phyloP scores from a whole-genome alignment of 2,329 filamentous ascomycete species.

The Arthrobotrys entomopaga region DNA sequence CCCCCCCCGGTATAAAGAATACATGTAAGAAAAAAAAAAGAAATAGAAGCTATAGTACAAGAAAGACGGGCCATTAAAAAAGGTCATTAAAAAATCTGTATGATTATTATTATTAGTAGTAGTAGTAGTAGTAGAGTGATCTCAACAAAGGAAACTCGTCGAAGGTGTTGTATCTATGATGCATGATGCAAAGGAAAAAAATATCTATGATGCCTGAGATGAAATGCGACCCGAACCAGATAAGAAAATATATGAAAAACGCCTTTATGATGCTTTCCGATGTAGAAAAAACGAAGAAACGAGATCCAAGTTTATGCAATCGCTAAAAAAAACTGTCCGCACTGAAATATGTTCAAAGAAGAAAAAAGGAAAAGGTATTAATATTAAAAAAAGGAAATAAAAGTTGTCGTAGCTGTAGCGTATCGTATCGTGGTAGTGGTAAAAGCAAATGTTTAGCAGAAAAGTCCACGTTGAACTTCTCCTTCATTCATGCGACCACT shows the following conservation, averaged over 20 bases:
- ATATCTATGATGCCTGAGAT: conserved; percentile 38
- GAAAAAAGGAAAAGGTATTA: conserved; percentile 13
- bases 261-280: conserved; percentile 53
- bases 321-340: conserved; percentile 52
- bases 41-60: conserved; percentile 46
- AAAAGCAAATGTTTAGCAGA: conserved; percentile 36
- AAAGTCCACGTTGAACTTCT: conserved; percentile 54
- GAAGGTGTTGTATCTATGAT: conserved; percentile 51
- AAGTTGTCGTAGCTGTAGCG: conserved; percentile 4
- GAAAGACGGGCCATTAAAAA: conserved; percentile 46
- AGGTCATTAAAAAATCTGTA: conserved; percentile 30
- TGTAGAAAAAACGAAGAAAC: conserved; percentile 11
- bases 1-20: conserved; percentile 2
- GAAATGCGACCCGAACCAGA: conserved; percentile 16
- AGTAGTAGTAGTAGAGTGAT: background rate
- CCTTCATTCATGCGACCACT: conserved; percentile 54
- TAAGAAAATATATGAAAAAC: conserved; percentile 26
- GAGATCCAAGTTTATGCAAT: conserved; percentile 41
- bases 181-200: conserved; percentile 24
- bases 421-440: conserved; percentile 13
- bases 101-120: conserved; percentile 22
- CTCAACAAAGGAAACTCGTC: conserved; percentile 52
- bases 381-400: conserved; percentile 22
- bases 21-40: conserved; percentile 11
- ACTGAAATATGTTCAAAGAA: conserved; percentile 52